Conservation (phyloP, 1,139 yeast genomes). For the Barnettozyma hawaiiensis region DNA sequence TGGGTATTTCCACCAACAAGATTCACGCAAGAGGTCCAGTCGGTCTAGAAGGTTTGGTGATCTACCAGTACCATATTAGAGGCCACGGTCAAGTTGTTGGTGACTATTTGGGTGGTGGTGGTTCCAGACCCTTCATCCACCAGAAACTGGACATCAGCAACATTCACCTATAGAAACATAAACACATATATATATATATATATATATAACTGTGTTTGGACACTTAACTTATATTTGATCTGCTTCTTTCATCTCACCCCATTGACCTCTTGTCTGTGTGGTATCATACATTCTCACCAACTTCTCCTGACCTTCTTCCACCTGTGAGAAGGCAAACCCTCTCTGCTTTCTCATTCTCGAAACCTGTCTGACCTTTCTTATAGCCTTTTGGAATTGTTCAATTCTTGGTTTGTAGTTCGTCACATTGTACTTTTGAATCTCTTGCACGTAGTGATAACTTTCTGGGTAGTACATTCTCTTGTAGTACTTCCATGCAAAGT, state of each 20-base stretch:
- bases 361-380: conserved; percentile 94
- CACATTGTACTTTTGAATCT: conserved; percentile 90
- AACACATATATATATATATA: no score
- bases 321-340: conserved; percentile 97
- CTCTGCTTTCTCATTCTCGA: conserved; percentile 97
- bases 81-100: conserved; percentile 92
- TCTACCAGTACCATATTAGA: conserved; percentile 87
- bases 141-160: conserved; percentile 42
- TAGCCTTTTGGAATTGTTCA: conserved; percentile 96
- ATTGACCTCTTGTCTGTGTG: conserved; percentile 52
- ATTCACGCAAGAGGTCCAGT: conserved; percentile 99
- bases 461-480: conserved; percentile 89
- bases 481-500: conserved; percentile 90
- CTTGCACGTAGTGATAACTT: conserved; percentile 91
- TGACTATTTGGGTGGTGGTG: conserved; percentile 92
- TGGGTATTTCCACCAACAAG: conserved; percentile 93
- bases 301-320: conserved; percentile 86
- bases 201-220: no score
- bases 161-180: conserved; percentile 5
- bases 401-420: conserved; percentile 92
- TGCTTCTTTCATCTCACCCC: conserved; percentile 47
- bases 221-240: conserved; percentile 6
- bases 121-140: conserved; percentile 72
- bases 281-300: conserved; percentile 94
- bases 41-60: conserved; percentile 92